Evolutionary conservation across 164 flowering plant species (phyloP), one percentile per base, ranked within the genome.

Genomic region (Tetrastigma voinierianum): DNA sequence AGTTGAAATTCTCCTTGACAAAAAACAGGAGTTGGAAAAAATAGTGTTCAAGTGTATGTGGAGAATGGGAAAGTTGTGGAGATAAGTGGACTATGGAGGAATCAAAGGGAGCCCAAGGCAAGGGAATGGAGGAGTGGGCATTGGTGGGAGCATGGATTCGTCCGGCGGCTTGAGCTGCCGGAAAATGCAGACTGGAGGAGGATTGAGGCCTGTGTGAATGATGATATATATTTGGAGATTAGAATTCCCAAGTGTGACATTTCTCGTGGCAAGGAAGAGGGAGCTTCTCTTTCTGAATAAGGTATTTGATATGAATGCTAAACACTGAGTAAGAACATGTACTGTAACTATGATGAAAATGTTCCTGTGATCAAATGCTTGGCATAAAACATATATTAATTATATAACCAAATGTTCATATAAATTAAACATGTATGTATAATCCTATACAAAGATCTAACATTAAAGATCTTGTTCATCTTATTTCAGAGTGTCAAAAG

Each of bases 81-180:
- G 76, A 83, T 91, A 10, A 82, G 88, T 72, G 95, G 90, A 56
- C 84, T 73, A 32, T 84, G 86, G 89, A 87, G 75, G 80, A 81
- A 71, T 51, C 76, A 71, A 46, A 67, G 45, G 58, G 91, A 82
- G 59, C 21, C 74, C 6, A 82, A 76, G 58, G 45, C 72, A 14
- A 82, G 68, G 61, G 91, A 94, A 58, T 87, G 96, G 98, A 84
- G 82, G 76, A 79, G 78, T 53, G 73, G 83, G 2, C 63, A 83
- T 16, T 94, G 97, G 98, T 94, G 98, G 98, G 95, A 87, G 66
- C 67, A 72, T 56, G 96, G 98, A 2, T 90, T 62, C 54, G 96
- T 86, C n/a, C 72, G 98, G 65, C 77, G 93, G 72, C 78, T 94
- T 24, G 96, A 94, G 75, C 72, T 90, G 64, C 98, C 97, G 0